These are phyloP conservation scores for Clavispora phyllophila DNA, from an alignment of 805 yeast genomes.

Conservation along the genomic window DNA sequence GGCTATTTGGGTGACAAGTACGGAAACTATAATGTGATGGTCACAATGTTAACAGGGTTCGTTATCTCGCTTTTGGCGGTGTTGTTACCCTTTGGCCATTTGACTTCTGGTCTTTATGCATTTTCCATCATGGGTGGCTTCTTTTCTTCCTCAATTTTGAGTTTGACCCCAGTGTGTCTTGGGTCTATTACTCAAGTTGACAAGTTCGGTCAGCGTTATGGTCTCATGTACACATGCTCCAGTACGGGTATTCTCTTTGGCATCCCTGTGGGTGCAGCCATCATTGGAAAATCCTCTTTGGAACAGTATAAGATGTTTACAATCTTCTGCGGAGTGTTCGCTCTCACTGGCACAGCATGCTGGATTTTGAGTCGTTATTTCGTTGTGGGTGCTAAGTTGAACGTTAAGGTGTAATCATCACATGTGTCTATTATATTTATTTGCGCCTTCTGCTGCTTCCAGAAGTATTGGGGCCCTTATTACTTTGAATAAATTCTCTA, in stretches of 20 bases:
- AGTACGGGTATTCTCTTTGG: constrained; percentile 39
- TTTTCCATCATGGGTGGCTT: constrained; percentile 57
- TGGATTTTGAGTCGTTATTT: constrained; percentile 42
- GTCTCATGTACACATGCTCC: constrained; percentile 58
- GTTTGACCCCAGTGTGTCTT: constrained; percentile 67
- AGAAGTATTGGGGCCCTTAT: neutral
- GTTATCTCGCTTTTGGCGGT: constrained; percentile 44
- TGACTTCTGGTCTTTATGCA: constrained; percentile 38
- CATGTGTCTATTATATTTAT: neutral
- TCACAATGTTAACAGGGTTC: constrained; percentile 41
- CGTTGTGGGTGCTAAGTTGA: constrained; percentile 38
- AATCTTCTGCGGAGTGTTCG: constrained; percentile 38
- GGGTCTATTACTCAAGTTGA: constrained; percentile 58
- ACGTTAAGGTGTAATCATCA: constrained; percentile 10
- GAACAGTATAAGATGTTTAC: constrained; percentile 40
- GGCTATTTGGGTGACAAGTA: constrained; percentile 49
- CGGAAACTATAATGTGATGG: constrained; percentile 57
- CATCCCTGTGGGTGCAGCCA: constrained; percentile 31
- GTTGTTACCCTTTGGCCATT: constrained; percentile 65
- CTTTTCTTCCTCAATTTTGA: constrained; percentile 55
- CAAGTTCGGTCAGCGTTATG: constrained; percentile 65
- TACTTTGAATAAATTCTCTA: neutral
- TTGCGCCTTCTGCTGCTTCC: neutral
- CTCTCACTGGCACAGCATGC: constrained; percentile 31
- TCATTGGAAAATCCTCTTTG: constrained; percentile 28